These are phyloP conservation scores for Apocynum venetum DNA, from an alignment of 257 asterid species.

Conservation along the genomic window DNA sequence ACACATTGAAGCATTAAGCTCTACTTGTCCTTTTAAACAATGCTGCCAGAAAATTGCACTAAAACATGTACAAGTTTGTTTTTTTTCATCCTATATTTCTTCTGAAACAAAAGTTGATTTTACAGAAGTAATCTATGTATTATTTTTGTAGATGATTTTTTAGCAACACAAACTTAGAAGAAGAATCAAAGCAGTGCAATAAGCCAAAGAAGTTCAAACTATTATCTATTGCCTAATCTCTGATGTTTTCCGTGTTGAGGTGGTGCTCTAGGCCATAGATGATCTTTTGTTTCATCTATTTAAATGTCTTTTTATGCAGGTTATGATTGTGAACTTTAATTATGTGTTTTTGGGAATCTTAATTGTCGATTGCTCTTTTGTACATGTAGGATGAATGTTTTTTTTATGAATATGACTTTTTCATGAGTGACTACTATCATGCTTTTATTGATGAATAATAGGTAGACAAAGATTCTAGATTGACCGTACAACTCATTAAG, in stretches of 20 bases:
- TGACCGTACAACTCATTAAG: slow-evolving; percentile 54
- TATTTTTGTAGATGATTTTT: background rate
- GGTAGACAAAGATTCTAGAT: slow-evolving; percentile 58
- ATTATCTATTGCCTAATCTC: background rate
- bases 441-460: slow-evolving; percentile 37
- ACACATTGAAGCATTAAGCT: background rate
- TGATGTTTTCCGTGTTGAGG: background rate
- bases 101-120: background rate
- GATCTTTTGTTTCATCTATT: background rate
- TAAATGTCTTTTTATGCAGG: background rate
- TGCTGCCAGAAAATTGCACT: background rate
- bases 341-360: background rate
- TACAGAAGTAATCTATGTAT: background rate
- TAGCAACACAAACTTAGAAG: background rate
- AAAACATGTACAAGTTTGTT: background rate
- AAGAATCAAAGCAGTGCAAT: background rate
- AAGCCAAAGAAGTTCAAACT: background rate
- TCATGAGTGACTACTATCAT: background rate
- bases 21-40: background rate
- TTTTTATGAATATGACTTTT: background rate
- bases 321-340: background rate
- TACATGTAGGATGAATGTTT: background rate
- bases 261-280: background rate
- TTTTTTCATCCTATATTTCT: background rate
- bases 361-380: background rate